Percentiles rank a stretch among this genome's conserved stretches.
Evolutionary conservation across 805 yeast species (phyloP).

Genomic region (Candida broadrunensis): DNA sequence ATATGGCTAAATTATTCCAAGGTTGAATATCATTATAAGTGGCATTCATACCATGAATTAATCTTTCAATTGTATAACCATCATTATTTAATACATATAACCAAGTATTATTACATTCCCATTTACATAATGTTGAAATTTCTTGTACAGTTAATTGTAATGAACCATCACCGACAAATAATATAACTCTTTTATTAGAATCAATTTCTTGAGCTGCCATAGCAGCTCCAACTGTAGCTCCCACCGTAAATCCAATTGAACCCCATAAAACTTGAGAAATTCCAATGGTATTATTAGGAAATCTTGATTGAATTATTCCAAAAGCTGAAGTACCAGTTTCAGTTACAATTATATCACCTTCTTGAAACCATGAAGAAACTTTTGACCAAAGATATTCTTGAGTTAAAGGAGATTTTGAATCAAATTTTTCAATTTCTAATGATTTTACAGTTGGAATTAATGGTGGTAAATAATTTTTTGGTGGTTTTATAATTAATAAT

Average conservation of each 20-base stretch:
- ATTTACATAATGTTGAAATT: constrained; percentile 66
- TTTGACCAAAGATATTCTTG: constrained; percentile 73
- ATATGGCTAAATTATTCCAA: constrained; percentile 62
- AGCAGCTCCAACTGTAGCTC: constrained; percentile 67
- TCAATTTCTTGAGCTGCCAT: constrained; percentile 66
- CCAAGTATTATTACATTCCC: constrained; percentile 62
- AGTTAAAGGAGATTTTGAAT: constrained; percentile 31
- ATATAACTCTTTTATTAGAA: constrained; percentile 58
- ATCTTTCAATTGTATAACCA: constrained; percentile 76
- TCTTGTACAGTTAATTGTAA: constrained; percentile 75
- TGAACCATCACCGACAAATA: constrained; percentile 76
- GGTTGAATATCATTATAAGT: constrained; percentile 65
- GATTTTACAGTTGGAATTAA: constrained; percentile 52
- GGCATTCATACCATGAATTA: constrained; percentile 69
- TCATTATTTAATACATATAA: constrained; percentile 68
- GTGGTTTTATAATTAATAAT: constrained; percentile 26
- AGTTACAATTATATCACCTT: constrained; percentile 66
- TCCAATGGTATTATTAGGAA: constrained; percentile 62
- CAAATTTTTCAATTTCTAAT: constrained; percentile 40
- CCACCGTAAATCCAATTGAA: constrained; percentile 69
- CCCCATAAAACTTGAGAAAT: constrained; percentile 79
- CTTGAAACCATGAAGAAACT: constrained; percentile 59
- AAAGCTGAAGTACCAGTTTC: constrained; percentile 80
- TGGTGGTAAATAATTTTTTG: constrained; percentile 46
- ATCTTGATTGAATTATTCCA: constrained; percentile 65